phyloP scores from a whole-genome alignment of 495 filamentous ascomycete species.

The Penicillium robsamsonii region DNA sequence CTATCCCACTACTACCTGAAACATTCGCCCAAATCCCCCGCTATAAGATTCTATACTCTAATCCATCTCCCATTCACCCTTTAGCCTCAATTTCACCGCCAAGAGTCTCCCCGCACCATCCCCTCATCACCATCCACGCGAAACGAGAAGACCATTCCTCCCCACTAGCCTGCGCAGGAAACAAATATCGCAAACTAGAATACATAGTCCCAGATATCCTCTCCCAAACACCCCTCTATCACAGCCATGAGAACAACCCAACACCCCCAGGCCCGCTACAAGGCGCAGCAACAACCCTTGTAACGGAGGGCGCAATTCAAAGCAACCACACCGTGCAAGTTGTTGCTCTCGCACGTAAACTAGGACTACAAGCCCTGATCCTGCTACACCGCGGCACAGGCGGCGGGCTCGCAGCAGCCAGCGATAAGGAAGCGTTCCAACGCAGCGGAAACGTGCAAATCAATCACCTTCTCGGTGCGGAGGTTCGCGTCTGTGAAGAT shows the following conservation, averaged over 20 bases:
- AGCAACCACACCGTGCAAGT: slow-evolving; percentile 47
- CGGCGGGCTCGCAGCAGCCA: slow-evolving; percentile 21
- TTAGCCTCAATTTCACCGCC: slow-evolving; percentile 22
- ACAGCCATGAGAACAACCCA: slow-evolving; percentile 25
- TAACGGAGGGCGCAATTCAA: slow-evolving; percentile 44
- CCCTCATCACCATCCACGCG: slow-evolving; percentile 30
- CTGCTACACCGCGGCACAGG: slow-evolving; percentile 34
- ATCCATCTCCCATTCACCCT: slow-evolving; percentile 36
- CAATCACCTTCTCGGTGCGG: slow-evolving; percentile 35
- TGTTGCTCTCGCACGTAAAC: slow-evolving; percentile 28
- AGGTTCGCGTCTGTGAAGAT: slow-evolving; percentile 35
- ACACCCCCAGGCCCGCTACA: background rate
- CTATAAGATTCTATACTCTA: slow-evolving; percentile 31
- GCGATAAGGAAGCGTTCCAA: slow-evolving; percentile 20
- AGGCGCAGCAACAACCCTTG: slow-evolving; percentile 30
- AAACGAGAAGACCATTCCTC: slow-evolving; percentile 44
- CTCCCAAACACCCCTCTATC: slow-evolving; percentile 16
- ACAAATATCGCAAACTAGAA: slow-evolving; percentile 48
- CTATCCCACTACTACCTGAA: slow-evolving; percentile 24
- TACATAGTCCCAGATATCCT: slow-evolving; percentile 42
- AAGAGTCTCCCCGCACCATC: slow-evolving; percentile 10
- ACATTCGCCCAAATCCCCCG: slow-evolving; percentile 33
- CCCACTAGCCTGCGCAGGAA: slow-evolving; percentile 38
- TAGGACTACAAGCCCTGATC: slow-evolving; percentile 29
- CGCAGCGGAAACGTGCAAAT: slow-evolving; percentile 35